Conservation (phyloP, 106 monocot species). For the Alisma plantagoaquatica region DNA sequence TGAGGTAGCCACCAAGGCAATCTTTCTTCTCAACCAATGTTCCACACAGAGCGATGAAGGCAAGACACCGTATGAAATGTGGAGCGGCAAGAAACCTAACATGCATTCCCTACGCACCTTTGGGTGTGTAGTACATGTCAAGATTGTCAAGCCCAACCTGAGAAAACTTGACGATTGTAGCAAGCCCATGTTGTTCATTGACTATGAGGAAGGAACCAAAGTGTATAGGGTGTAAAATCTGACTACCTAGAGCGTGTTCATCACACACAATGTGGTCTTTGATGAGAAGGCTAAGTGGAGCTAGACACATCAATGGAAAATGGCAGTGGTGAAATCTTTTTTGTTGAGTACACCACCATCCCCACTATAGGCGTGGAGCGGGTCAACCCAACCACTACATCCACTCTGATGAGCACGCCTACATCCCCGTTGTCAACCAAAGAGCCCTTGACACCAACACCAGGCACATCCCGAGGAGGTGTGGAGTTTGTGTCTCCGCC, state of each 20-base stretch:
- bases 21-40: no score
- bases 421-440: no score
- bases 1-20: no score
- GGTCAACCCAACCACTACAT: no score
- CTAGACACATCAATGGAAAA: neutral
- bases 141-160: neutral
- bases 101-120: neutral
- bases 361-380: no score
- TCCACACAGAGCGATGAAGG: neutral
- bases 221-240: neutral
- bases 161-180: neutral
- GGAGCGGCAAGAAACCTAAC: slow-evolving; percentile 5
- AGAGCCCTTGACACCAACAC: no score
- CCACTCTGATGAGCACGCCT: no score
- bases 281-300: neutral
- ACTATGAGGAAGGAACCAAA: neutral
- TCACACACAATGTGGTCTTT: neutral
- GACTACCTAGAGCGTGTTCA: neutral
- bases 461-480: no score
- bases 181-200: neutral
- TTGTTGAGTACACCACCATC: neutral
- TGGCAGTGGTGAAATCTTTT: neutral
- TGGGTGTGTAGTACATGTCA: neutral
- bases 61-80: slow-evolving; percentile 4
- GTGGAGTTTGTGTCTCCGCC: no score